Evolutionary conservation across 805 yeast species (phyloP).

Genomic region (Saccharomycopsis sp.): DNA sequence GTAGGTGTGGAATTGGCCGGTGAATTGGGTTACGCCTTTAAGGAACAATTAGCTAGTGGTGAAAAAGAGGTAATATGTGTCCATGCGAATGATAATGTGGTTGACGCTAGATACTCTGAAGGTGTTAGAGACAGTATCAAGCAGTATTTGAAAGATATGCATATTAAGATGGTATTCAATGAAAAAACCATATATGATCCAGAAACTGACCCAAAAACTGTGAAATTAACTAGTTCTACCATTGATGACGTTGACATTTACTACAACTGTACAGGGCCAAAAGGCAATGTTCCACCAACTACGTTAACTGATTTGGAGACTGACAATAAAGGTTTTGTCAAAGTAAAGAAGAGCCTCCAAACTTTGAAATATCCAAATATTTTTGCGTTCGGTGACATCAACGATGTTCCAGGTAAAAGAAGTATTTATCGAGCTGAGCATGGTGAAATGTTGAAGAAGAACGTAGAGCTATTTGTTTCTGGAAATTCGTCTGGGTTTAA

Average conservation of each 20-base stretch:
- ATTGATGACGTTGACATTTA: constrained; percentile 17
- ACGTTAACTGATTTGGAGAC: constrained; percentile 2
- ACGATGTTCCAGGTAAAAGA: constrained; percentile 19
- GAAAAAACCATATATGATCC: constrained; percentile 5
- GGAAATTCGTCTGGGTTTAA: background rate
- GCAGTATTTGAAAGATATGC: constrained; percentile 8
- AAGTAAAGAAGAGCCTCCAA: constrained; percentile 21
- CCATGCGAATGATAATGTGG: constrained; percentile 20
- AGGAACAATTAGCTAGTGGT: constrained; percentile 13
- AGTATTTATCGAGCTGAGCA: constrained; percentile 13
- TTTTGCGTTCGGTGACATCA: constrained; percentile 26
- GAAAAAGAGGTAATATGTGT: constrained; percentile 22
- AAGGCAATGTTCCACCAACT: constrained; percentile 15
- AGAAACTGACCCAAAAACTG: background rate
- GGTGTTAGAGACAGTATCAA: constrained; percentile 7
- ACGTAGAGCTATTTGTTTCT: constrained; percentile 13
- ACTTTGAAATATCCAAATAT: constrained; percentile 18
- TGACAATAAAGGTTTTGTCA: constrained; percentile 11
- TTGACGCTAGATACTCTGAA: constrained; percentile 7
- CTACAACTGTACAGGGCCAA: constrained; percentile 14
- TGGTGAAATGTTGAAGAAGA: constrained; percentile 16
- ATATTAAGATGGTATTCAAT: constrained; percentile 8
- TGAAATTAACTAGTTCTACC: background rate
- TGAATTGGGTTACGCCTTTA: constrained; percentile 23
- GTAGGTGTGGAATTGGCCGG: constrained; percentile 26